Evolutionary conservation across 2,329 filamentous ascomycete species (phyloP), one percentile per base, ranked within the genome.

Genomic region (Aphanocladium album): DNA sequence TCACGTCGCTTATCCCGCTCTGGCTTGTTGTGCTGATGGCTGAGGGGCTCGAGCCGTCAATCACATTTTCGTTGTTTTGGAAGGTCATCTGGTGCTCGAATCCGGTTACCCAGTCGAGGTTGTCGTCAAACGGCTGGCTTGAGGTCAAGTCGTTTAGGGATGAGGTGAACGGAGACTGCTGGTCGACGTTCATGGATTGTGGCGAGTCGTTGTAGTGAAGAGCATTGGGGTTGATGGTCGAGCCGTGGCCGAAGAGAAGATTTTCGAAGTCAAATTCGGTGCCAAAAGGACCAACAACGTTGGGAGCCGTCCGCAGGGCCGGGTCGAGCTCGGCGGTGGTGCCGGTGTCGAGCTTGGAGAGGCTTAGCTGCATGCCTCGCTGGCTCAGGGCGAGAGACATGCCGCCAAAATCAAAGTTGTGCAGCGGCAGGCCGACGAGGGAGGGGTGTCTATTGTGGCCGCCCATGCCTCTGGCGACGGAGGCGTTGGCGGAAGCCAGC

Each of bases 1-100:
- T 92, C 62, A 92, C 86, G 72, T 98, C 95, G 74, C 91, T 96
- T 73, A 93, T 90, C 55, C 89, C 90, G 72, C 90, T 93, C 70
- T 96, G 93, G 75, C 93, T 98, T 62, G 90, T 91, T 47, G 91
- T 96, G 77, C 93, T 98, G 73, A 98, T 93, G 51, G 92, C 92
- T 9, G 95, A 98, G 17, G 95, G 95, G 16, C 95, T 98, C 12
- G 95, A 98, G 62, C 90, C 92, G 68, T 96, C 93, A 58, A 97
- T 84, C 30, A 90, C 91, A 65, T 87, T 89, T 67, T 96, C 92
- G 68, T 89, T 89, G 60, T 80, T 77, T 67, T 81, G 82, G 72
- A 91, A 87, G 8, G 84, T 84, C 80, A 93, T 85, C 50, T 89
- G 85, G 68, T 88, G 85, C 64, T 95, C 91, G 71, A 96, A 90